A percentile compares a stretch with the other conserved stretches of the same genome.
Conservation (phyloP, 2,329 filamentous ascomycete genomes). For the Teratosphaeria destructans region DNA sequence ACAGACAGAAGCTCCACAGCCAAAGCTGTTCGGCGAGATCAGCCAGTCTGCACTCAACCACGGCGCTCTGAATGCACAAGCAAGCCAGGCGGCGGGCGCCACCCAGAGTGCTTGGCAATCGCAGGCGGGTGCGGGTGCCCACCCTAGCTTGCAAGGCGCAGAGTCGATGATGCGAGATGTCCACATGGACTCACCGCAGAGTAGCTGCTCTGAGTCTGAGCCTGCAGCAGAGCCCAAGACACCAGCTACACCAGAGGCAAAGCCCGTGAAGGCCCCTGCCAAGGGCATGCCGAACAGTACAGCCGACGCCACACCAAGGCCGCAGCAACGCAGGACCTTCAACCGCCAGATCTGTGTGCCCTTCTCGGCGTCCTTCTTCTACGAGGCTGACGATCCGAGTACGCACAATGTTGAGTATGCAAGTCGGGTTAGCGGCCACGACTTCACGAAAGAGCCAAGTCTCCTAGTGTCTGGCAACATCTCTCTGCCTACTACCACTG, state of each 20-base stretch:
- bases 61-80: conserved; percentile 1
- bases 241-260: conserved; percentile 8
- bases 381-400: conserved; percentile 31
- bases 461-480: conserved; percentile 4
- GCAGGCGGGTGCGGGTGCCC: conserved; percentile 6
- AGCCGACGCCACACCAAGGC: conserved; percentile 18
- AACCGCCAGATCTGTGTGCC: conserved; percentile 36
- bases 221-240: conserved; percentile 23
- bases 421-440: conserved; percentile 34
- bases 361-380: conserved; percentile 35
- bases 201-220: conserved; percentile 19
- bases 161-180: conserved; percentile 39
- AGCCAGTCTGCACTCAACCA: conserved; percentile 44
- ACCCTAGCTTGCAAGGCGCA: conserved; percentile 36
- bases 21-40: conserved; percentile 52
- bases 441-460: conserved; percentile 26
- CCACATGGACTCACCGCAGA: conserved; percentile 36
- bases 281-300: neutral
- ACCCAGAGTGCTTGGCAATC: neutral
- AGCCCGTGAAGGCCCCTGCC: neutral
- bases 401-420: conserved; percentile 40
- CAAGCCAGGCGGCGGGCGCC: neutral
- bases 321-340: conserved; percentile 19
- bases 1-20: conserved; percentile 5
- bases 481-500: conserved; percentile 4